Conservation (phyloP, 2,329 filamentous ascomycete genomes). For the Metarhizium sp. region DNA sequence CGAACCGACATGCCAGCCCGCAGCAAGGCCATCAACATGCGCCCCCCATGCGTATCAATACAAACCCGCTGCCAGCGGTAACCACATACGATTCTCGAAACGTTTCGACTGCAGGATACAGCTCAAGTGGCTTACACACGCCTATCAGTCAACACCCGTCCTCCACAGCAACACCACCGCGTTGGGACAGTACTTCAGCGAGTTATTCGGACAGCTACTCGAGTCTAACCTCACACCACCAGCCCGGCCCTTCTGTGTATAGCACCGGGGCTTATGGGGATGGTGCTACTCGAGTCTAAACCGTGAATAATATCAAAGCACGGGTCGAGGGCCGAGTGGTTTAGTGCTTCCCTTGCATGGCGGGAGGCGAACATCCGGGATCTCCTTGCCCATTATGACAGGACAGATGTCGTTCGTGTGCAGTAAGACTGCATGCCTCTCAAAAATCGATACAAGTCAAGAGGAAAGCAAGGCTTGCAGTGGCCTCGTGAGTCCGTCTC, state of each 20-base stretch:
- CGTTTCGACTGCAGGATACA: constrained; percentile 25
- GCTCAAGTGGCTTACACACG: constrained; percentile 28
- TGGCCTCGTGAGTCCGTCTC: too few relatives aligned
- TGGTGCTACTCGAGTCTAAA: constrained; percentile 30
- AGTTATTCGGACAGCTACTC: constrained; percentile 30
- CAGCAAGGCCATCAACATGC: constrained; percentile 20
- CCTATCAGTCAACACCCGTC: constrained; percentile 28
- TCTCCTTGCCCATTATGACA: too few relatives aligned
- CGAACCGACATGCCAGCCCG: constrained; percentile 24
- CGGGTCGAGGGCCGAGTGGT: not conserved
- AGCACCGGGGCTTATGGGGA: constrained; percentile 32
- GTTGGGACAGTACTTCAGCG: constrained; percentile 31
- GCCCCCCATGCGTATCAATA: constrained; percentile 26
- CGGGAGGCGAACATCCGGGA: not conserved
- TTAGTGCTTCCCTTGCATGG: not conserved
- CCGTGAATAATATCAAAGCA: not conserved
- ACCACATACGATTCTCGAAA: constrained; percentile 29
- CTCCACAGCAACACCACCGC: constrained; percentile 25
- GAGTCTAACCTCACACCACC: constrained; percentile 27
- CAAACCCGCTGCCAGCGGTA: constrained; percentile 28
- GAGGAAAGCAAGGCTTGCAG: too few relatives aligned
- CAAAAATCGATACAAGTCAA: too few relatives aligned
- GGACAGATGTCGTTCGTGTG: not conserved
- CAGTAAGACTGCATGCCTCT: not conserved
- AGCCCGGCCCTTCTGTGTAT: constrained; percentile 29